Percentiles rank a stretch among this genome's conserved stretches.
phyloP scores from a whole-genome alignment of 805 yeast genomes.

The Pichia insulana region DNA sequence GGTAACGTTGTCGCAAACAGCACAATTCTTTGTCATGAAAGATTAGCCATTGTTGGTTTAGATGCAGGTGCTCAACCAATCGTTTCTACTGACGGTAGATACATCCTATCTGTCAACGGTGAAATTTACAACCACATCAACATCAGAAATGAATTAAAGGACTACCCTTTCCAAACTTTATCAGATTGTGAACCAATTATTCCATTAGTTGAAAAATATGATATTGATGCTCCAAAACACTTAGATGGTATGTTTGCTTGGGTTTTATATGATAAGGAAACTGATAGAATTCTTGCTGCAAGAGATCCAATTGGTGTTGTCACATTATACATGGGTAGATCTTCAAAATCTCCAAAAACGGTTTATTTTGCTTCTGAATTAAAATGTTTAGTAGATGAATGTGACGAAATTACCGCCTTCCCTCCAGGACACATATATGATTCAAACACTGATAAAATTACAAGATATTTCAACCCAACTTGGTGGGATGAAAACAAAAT shows the following conservation, averaged over 20 bases:
- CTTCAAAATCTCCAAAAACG: conserved; percentile 58
- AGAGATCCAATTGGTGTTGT: conserved; percentile 98
- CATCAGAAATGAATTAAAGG: conserved; percentile 65
- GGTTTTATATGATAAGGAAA: conserved; percentile 75
- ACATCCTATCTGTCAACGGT: conserved; percentile 84
- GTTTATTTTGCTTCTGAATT: conserved; percentile 90
- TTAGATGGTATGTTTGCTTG: conserved; percentile 98
- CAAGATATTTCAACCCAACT: conserved; percentile 83
- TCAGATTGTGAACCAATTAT: conserved; percentile 97
- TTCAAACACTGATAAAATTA: conserved; percentile 74
- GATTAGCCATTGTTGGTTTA: conserved; percentile 94
- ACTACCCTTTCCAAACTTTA: conserved; percentile 73
- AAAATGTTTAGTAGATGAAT: conserved; percentile 88
- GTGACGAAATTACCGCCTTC: conserved; percentile 88
- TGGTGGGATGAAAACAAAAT: conserved; percentile 86
- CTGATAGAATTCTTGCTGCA: conserved; percentile 89
- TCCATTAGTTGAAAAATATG: conserved; percentile 84
- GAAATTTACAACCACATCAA: conserved; percentile 96
- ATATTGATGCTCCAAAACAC: conserved; percentile 79
- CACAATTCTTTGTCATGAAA: conserved; percentile 87
- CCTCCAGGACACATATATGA: conserved; percentile 98
- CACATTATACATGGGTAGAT: conserved; percentile 90
- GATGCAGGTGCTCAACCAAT: conserved; percentile 99
- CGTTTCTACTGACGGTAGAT: conserved; percentile 65
- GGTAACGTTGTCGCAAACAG: conserved; percentile 76